Evolutionary conservation across 2,329 filamentous ascomycete species (phyloP).

Genomic region (Neofusicoccum laricinum): DNA sequence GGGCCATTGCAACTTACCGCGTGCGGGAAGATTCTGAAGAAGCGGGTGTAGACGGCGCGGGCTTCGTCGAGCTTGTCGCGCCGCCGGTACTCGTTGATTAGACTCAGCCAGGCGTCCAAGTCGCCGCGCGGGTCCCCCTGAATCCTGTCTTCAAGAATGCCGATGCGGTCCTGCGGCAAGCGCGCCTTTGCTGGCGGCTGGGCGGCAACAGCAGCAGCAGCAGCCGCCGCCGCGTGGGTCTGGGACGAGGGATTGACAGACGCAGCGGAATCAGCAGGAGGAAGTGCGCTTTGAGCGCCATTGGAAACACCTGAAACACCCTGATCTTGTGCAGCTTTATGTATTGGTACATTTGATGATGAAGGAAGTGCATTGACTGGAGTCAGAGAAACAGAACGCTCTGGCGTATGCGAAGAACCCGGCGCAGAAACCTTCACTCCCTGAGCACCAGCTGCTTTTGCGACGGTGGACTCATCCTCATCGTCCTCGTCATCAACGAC

Average conservation of each 20-base stretch:
- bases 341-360: slow-evolving; percentile 60
- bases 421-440: slow-evolving; percentile 48
- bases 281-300: slow-evolving; percentile 46
- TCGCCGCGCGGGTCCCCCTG: slow-evolving; percentile 91
- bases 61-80: slow-evolving; percentile 80
- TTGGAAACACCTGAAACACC: slow-evolving; percentile 37
- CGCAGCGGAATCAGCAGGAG: slow-evolving; percentile 45
- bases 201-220: slow-evolving; percentile 12
- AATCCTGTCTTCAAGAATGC: slow-evolving; percentile 84
- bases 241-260: slow-evolving; percentile 19
- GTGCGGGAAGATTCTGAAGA: slow-evolving; percentile 83
- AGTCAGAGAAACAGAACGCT: slow-evolving; percentile 55
- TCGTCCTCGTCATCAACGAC: slow-evolving; percentile 62
- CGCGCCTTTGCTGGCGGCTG: slow-evolving; percentile 48
- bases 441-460: slow-evolving; percentile 51
- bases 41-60: slow-evolving; percentile 77
- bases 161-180: slow-evolving; percentile 69
- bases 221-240: slow-evolving; percentile 31
- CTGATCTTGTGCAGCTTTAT: slow-evolving; percentile 55
- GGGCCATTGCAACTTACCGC: slow-evolving; percentile 62
- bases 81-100: slow-evolving; percentile 81
- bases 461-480: slow-evolving; percentile 47
- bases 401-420: slow-evolving; percentile 49
- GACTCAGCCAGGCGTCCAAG: slow-evolving; percentile 82
- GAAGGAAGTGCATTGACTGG: slow-evolving; percentile 53